Base-by-base conservation (phyloP, 257 asterid genomes). In the Cynanchum wilfordii region DNA sequence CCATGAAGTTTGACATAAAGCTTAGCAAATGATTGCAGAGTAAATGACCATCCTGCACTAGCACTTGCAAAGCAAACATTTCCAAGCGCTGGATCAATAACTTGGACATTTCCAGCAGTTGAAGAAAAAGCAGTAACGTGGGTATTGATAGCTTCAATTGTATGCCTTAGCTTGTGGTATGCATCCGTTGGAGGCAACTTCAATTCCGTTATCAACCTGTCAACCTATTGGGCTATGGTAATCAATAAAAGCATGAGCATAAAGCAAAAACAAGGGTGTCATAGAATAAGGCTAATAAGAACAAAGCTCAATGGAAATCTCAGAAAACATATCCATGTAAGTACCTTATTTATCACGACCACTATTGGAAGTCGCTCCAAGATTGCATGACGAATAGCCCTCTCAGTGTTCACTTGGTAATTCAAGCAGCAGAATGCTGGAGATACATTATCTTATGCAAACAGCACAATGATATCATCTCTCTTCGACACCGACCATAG, bases 131-230 rank as follows among this genome's bases (percentile, higher is more conserved):
- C n/a, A n/a, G n/a, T n/a, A n/a, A n/a, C n/a, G n/a, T n/a, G n/a
- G n/a, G n/a, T n/a, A n/a, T n/a, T n/a, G 90, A 79, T 85, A 55
- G 88, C 84, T 86, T 92, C 99, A 77, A 94, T 86, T 25, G 89
- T 91, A 86, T 91, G 96, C 79, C 96, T 82, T 56, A 91, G 74
- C 83, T 94, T 94, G 79, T 91, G 97, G 84, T 94, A 94, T 69
- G 99, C 99, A 75, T 91, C 98, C 86, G 88, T 94, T 12, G 98
- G 98, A 7, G 99, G 99, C 78, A 94, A 84, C 84, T 86, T 91
- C 15, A 94, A 97, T 83, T 94, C 99, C 66, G 97, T 89, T 70
- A 94, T 91, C 84, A 94, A 79, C 77, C 93, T 85, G 72, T 94
- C 99, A 62, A 94, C 96, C 98, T 93, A 54, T 10, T 50, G 17